phyloP scores from a whole-genome alignment of 176 grass and related monocot genomes.

The Alloteropsis semialata region DNA sequence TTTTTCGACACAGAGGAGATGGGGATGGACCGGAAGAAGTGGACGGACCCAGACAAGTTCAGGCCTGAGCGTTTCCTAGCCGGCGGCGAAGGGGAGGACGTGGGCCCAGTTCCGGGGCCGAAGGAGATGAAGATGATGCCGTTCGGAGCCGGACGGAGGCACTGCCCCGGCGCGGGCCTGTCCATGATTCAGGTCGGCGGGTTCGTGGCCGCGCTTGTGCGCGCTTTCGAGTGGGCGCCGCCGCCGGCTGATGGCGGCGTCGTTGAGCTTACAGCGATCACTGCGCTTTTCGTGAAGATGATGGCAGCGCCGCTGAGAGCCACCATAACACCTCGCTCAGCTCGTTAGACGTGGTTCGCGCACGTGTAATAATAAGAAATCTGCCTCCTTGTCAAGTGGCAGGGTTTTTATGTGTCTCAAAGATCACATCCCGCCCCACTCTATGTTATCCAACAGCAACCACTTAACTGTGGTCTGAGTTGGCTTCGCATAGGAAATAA shows the following conservation, averaged over 20 bases:
- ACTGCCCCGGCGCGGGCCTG: background rate
- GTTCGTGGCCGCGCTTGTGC: background rate
- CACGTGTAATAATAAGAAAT: too few species aligned
- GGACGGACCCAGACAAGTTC: conserved; percentile 16
- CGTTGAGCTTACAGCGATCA: background rate
- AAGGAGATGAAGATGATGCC: conserved; percentile 25
- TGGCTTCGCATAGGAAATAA: too few species aligned
- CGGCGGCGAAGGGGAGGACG: conserved; percentile 27
- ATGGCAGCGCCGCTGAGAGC: background rate
- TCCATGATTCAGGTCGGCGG: background rate
- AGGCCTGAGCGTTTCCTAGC: conserved; percentile 44
- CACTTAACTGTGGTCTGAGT: too few species aligned
- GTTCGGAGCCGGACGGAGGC: background rate
- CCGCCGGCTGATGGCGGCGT: background rate
- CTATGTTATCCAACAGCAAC: too few species aligned
- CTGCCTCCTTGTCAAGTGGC: too few species aligned
- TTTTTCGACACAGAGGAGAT: background rate
- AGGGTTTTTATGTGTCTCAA: too few species aligned
- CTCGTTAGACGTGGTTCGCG: too few species aligned
- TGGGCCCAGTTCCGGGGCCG: background rate
- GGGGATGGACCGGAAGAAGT: background rate
- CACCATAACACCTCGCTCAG: too few species aligned
- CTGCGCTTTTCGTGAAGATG: background rate
- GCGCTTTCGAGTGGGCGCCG: conserved; percentile 11
- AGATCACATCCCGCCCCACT: too few species aligned